Evolutionary conservation across 768 basidiomycete genomes (phyloP).

Genomic region (Pholiota molesta): DNA sequence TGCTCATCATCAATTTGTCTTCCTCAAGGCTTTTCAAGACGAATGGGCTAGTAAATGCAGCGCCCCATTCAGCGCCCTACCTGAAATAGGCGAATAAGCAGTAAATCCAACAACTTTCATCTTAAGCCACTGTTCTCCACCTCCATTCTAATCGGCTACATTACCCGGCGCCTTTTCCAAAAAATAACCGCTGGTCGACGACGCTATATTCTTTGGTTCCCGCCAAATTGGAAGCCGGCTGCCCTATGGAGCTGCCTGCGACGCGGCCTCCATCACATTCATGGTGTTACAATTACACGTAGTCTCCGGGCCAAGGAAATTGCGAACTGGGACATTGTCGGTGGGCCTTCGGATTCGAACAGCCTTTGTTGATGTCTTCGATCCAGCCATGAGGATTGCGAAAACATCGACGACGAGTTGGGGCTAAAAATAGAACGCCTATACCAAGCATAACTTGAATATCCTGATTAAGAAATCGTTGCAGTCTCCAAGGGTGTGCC

Average conservation of each 20-base stretch:
- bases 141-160: conserved; percentile 44
- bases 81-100: conserved; percentile 8
- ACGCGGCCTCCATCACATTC: no score
- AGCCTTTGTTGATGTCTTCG: conserved; percentile 26
- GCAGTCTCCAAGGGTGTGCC: not conserved
- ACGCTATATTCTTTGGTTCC: conserved; percentile 33
- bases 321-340: conserved; percentile 20
- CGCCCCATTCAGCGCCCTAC: conserved; percentile 41
- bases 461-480: not conserved
- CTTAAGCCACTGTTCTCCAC: conserved; percentile 52
- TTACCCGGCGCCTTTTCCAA: conserved; percentile 46
- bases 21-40: conserved; percentile 28
- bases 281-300: no score
- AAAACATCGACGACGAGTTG: conserved; percentile 24
- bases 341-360: conserved; percentile 34
- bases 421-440: not conserved
- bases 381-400: conserved; percentile 27
- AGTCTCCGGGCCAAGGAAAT: no score
- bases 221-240: conserved; percentile 37
- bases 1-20: conserved; percentile 35
- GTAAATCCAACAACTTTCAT: conserved; percentile 29
- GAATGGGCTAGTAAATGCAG: conserved; percentile 36
- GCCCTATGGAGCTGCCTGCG: no score
- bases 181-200: no score
- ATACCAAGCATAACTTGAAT: not conserved